A percentile compares a stretch with the other conserved stretches of the same genome.
These are phyloP conservation scores for Solanum piurae DNA, from an alignment of 257 asterid species.

Conservation along the genomic window DNA sequence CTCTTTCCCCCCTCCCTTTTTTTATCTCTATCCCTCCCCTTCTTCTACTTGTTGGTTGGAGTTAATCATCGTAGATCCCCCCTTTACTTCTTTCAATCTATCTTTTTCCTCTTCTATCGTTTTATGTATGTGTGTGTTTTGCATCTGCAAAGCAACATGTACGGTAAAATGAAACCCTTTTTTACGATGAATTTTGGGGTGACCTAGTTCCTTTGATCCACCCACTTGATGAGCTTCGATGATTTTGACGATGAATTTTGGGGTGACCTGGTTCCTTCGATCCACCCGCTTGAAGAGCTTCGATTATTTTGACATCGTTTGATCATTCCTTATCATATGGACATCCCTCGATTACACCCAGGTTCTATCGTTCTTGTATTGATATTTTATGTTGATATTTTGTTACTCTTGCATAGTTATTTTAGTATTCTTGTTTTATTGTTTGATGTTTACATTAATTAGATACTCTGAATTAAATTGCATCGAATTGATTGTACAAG, in stretches of 20 bases:
- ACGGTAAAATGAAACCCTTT: too few relatives aligned
- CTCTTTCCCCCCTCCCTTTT: too few relatives aligned
- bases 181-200: too few relatives aligned
- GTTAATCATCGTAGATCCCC: background rate
- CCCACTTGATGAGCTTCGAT: too few relatives aligned
- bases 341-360: accelerated
- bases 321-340: background rate
- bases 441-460: too few relatives aligned
- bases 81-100: background rate
- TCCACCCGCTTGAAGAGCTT: too few relatives aligned
- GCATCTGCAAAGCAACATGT: background rate
- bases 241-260: too few relatives aligned
- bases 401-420: background rate
- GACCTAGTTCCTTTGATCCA: too few relatives aligned
- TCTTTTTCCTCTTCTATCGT: background rate
- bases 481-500: too few relatives aligned
- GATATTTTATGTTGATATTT: background rate
- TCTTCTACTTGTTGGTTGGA: background rate
- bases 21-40: background rate
- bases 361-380: background rate
- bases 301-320: too few relatives aligned
- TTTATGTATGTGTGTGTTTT: background rate
- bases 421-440: background rate
- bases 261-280: too few relatives aligned
- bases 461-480: too few relatives aligned